Base-by-base conservation (phyloP, 352 stramenopile genomes). In the Sclerospora graminicola region DNA sequence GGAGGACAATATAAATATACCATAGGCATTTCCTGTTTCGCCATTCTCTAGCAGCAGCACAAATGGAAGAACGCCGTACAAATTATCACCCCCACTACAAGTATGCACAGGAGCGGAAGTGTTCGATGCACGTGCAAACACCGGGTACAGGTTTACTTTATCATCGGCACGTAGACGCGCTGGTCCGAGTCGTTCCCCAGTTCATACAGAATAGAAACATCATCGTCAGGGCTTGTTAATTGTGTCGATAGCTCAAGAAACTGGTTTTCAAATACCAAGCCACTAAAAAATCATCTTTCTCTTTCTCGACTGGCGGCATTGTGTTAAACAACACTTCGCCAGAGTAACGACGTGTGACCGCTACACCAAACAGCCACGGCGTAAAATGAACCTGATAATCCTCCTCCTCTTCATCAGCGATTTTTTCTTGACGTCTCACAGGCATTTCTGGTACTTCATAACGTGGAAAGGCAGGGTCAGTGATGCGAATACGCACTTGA, bases 221-320 rank as follows among this genome's bases (percentile, higher is more conserved):
- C 50, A 8, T 65, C 47, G 1, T 45, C 37, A 26, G 54, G 23
- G 18, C 51, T 35, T 3, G 15, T 23, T 13, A 89, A 49, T 27
- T 81, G 63, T 1, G 79, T 92, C 11, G 82, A 91, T 11, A 95
- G 49, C 45, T 95, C 81, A 4, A 95, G 39, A 42, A 82, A 94
- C 55, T 95, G 84, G 49, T 94, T 91, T 41, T 82, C 67, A 43
- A 88, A 94, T 45, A 86, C 60, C 10, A 89, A 47, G 0, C 73
- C 77, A 45, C 69, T 85, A 33, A 86, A 84, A 2, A 49, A 66
- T 45, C 42, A 20, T 54, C 21, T 0, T 41, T 35, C 4, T 49
- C 27, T 26, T 30, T 51, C n/a, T 82, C 58, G 8, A 57, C 34
- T 20, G 56, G 60, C 10, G 79, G 74, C 16, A 79, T 94, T 21